These are phyloP conservation scores for Salix arbutifolia DNA, from an alignment of 345 rosid genomes.

Conservation along the genomic window DNA sequence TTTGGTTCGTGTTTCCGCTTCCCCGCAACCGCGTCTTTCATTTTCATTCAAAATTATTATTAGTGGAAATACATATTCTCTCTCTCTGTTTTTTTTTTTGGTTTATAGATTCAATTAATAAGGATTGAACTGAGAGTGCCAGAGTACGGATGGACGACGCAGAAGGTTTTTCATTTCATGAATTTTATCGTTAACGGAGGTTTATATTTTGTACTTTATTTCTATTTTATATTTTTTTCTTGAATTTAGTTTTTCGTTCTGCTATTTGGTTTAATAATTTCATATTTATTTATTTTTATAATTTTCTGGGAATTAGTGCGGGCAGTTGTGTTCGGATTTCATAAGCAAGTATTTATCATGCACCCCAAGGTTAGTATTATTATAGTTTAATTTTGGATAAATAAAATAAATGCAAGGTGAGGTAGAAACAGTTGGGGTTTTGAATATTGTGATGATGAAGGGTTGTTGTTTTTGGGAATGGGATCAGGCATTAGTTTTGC, in stretches of 20 bases:
- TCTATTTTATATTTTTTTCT: background rate
- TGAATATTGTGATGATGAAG: conserved; percentile 10
- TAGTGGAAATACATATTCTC: background rate
- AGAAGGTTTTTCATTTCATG: conserved; percentile 97
- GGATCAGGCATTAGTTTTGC: conserved; percentile 56
- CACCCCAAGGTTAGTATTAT: conserved; percentile 71
- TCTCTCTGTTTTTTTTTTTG: background rate
- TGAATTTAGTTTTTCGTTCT: background rate
- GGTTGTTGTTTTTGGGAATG: conserved; percentile 21
- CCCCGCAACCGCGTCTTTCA: background rate
- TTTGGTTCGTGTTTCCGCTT: conserved; percentile 39
- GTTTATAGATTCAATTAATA: conserved; percentile 66
- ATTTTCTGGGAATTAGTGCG: conserved; percentile 48
- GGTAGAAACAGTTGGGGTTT: background rate
- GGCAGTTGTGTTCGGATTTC: conserved; percentile 92
- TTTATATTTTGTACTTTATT: conserved; percentile 3
- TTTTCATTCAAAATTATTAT: background rate
- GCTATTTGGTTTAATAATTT: background rate
- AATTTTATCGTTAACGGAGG: conserved; percentile 98
- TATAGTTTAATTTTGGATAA: background rate
- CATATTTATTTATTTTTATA: background rate
- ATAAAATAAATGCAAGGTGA: background rate
- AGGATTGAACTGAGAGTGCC: conserved; percentile 97
- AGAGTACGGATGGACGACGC: conserved; percentile 97
- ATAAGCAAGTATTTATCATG: conserved; percentile 65